A percentile compares a stretch with the other conserved stretches of the same genome.
Conservation (phyloP, 805 yeast genomes). For the Wickerhamiella azyma region DNA sequence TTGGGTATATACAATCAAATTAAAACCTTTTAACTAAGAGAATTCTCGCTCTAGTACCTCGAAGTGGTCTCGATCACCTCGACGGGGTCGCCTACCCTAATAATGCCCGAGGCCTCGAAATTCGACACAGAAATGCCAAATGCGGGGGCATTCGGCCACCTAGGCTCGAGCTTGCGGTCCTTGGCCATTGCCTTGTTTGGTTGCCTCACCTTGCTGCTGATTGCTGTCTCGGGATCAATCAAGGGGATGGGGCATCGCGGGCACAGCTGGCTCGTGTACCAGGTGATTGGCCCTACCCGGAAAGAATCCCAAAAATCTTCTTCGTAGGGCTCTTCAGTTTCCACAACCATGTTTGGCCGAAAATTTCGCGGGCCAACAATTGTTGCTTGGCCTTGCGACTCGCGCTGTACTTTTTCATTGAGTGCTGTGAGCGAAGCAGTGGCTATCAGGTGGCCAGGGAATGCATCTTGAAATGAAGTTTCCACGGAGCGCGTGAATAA, state of each 20-base stretch:
- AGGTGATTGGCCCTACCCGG: conserved; percentile 17
- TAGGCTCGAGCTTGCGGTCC: conserved; percentile 23
- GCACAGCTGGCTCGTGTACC: conserved; percentile 20
- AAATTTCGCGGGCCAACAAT: conserved; percentile 19
- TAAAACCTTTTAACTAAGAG: too few relatives aligned
- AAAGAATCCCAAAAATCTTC: conserved; percentile 26
- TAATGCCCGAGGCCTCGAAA: conserved; percentile 14
- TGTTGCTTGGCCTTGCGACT: conserved; percentile 14
- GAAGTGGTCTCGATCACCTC: conserved; percentile 12
- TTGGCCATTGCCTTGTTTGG: conserved; percentile 23
- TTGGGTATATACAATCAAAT: background rate
- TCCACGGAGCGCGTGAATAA: conserved; percentile 11
- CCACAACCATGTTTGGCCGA: conserved; percentile 24
- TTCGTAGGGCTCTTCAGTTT: conserved; percentile 23
- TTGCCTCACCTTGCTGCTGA: conserved; percentile 16
- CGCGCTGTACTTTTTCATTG: conserved; percentile 13
- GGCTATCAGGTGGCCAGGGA: conserved; percentile 22
- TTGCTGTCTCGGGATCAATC: conserved; percentile 20
- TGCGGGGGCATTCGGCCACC: conserved; percentile 16
- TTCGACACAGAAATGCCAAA: conserved; percentile 23
- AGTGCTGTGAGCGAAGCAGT: conserved; percentile 21
- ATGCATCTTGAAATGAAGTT: conserved; percentile 23
- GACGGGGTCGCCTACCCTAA: conserved; percentile 22
- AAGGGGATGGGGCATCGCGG: conserved; percentile 26
- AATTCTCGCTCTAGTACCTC: conserved; percentile 4